Base-by-base conservation (phyloP, 2,329 filamentous ascomycete genomes). In the Botryotinia globosa region DNA sequence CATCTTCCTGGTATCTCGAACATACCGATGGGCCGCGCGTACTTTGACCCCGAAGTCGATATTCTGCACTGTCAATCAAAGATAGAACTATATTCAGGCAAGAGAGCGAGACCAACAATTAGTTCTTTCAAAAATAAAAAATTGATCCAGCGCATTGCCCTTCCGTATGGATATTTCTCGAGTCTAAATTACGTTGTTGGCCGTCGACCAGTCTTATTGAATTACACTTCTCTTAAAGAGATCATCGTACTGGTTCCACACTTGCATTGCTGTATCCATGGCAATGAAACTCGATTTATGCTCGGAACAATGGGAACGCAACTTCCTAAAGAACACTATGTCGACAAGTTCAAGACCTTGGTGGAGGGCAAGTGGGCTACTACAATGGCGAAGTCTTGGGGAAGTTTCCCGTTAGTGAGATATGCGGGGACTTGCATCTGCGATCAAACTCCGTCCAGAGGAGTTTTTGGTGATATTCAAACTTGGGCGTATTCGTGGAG, bases 1-100 rank as follows among this genome's bases (percentile, higher is more conserved):
- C 12, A 25, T 7, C 3, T n/a, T 7, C 34, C 12, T 4, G 32
- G 5, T 3, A 4, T 14, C 2, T 10, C 9, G 4, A 2, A 0
- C 12, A 18, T 2, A 16, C 22, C 58, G 6, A 9, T 25, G 5
- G 22, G 34, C 2, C 34, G 12, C 4, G 58, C 58, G 34, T 61
- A 61, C 3, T 61, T 61, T 14, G 12, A 39, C 7, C 34, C 58
- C 3, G 6, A 61, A 61, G 34, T 61, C 34, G 58, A 39, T 4
- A 61, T 61, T 25, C 34, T 39, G 10, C 22, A 39, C 22, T n/a
- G 20, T 8, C 1, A 34, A 8, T n/a, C 58, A 1, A 18, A n/a
- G 7, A 25, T 6, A 4, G 3, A 0, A 39, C 39, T 22, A 22
- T 7, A 5, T 10, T 0, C 8, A 3, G 10, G 12, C 9, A 39